Evolutionary conservation across 306 rosid species (phyloP).

Genomic region (Prosopis cineraria): DNA sequence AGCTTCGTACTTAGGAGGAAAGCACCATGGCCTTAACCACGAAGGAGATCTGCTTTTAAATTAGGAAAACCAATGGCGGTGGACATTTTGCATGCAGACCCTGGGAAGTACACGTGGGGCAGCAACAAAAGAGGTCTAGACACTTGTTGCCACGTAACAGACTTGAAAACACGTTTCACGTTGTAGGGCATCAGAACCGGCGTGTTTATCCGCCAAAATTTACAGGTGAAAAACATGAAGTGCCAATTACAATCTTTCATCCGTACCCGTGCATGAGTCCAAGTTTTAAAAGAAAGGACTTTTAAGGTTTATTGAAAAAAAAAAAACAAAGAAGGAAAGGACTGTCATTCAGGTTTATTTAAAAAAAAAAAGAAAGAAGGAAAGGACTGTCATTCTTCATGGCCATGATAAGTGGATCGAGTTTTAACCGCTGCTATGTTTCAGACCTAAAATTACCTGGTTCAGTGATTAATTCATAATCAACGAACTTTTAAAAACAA

Average conservation of each 20-base stretch:
- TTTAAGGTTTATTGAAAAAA: too few species aligned
- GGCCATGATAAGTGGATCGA: background rate
- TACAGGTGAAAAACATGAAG: too few species aligned
- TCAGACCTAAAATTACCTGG: background rate
- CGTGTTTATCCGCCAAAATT: background rate
- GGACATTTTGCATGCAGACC: slow-evolving; percentile 45
- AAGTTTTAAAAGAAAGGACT: too few species aligned
- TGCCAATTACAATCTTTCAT: too few species aligned
- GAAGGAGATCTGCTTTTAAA: background rate
- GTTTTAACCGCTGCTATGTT: background rate
- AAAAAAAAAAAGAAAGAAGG: too few species aligned
- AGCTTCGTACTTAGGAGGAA: background rate
- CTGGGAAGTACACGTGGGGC: slow-evolving; percentile 31
- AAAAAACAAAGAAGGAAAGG: too few species aligned
- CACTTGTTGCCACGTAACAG: slow-evolving; percentile 47
- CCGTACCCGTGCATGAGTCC: too few species aligned
- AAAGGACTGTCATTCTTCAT: background rate
- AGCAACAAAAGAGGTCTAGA: background rate
- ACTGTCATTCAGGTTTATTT: too few species aligned
- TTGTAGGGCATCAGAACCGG: background rate
- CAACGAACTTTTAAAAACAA: background rate
- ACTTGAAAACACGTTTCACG: slow-evolving; percentile 29
- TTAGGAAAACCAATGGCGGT: slow-evolving; percentile 36
- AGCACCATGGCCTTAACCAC: background rate
- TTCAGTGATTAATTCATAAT: background rate